Evolutionary conservation across 306 rosid species (phyloP).

Genomic region (Hippophae rhamnoides): DNA sequence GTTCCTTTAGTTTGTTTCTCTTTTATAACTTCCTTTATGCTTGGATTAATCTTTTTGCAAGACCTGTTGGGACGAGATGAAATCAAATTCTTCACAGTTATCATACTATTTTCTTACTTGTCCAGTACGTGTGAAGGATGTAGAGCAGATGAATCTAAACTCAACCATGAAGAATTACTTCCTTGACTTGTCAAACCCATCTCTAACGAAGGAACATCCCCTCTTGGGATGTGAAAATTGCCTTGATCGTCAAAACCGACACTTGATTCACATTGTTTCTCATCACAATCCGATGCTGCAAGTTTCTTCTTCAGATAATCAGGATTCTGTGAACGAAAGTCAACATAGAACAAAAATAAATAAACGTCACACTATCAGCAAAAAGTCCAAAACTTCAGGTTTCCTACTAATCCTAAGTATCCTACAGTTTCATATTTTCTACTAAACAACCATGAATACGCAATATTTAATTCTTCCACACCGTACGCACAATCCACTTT

Average conservation of each 20-base stretch:
- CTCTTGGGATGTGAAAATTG: constrained; percentile 21
- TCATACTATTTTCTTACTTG: constrained; percentile 12
- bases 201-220: constrained; percentile 17
- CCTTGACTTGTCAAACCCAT: constrained; percentile 19
- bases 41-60: constrained; percentile 26
- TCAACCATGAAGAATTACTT: constrained; percentile 53
- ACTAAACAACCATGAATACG: too few species aligned
- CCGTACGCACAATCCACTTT: too few species aligned
- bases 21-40: constrained; percentile 19
- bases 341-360: neutral
- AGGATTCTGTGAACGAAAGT: constrained; percentile 34
- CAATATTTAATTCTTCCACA: too few species aligned
- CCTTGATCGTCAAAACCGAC: constrained; percentile 25
- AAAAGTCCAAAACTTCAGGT: too few species aligned
- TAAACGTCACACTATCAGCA: too few species aligned
- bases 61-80: constrained; percentile 23
- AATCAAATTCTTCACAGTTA: constrained; percentile 17
- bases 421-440: too few species aligned
- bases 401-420: too few species aligned
- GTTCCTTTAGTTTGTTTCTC: constrained; percentile 21
- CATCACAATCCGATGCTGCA: constrained; percentile 12
- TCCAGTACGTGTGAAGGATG: constrained; percentile 18
- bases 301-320: neutral
- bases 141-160: constrained; percentile 51
- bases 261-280: constrained; percentile 24